These are phyloP conservation scores for Trypanosoma caninum DNA, from an alignment of 208 protist genomes.

Conservation along the genomic window DNA sequence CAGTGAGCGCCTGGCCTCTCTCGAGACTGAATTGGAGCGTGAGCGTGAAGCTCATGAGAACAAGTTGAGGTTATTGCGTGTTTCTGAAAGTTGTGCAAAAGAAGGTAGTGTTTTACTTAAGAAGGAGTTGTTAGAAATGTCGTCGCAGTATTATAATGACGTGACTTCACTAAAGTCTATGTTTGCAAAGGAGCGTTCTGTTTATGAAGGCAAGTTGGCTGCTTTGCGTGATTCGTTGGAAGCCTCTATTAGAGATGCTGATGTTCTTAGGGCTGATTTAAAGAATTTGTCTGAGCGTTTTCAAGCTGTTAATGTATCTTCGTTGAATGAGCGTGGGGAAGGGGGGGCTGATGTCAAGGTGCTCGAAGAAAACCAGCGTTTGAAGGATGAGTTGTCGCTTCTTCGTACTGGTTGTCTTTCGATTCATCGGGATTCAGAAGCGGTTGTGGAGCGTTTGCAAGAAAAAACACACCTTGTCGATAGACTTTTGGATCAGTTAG, in stretches of 20 bases:
- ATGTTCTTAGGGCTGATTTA: neutral
- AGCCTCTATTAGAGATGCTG: neutral
- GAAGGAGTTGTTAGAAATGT: neutral
- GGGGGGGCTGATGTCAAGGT: neutral
- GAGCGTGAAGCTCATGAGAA: constrained; percentile 5
- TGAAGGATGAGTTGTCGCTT: neutral
- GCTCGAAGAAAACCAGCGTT: neutral
- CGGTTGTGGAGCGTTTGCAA: neutral
- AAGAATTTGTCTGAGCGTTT: neutral
- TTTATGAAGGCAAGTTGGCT: neutral
- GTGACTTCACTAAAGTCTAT: constrained; percentile 7
- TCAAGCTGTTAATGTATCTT: neutral
- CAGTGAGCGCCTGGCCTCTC: constrained; percentile 10
- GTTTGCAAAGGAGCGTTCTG: constrained; percentile 22
- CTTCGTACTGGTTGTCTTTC: constrained; percentile 3
- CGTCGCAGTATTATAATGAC: constrained; percentile 1
- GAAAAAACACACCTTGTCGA: neutral
- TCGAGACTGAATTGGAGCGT: constrained; percentile 1
- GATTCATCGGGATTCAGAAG: neutral
- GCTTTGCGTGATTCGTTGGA: neutral
- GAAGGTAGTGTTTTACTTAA: neutral
- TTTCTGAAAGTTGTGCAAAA: neutral
- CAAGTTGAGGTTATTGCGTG: neutral
- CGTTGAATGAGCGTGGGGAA: neutral
- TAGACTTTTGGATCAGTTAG: neutral